Conservation (phyloP, 1,139 yeast species). For the Suhomyces terraborum region DNA sequence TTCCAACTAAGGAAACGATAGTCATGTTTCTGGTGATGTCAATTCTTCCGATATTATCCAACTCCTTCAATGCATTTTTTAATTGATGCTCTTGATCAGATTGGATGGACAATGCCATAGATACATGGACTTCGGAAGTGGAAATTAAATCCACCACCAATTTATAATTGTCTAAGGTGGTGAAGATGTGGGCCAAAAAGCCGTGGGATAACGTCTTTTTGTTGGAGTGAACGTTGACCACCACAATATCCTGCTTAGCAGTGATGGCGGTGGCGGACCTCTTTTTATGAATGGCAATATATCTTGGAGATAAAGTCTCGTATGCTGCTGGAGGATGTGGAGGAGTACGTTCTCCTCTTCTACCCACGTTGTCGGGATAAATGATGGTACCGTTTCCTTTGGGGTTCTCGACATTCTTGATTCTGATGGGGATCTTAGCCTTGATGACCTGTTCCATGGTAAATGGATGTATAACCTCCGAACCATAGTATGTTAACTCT, state of each 20-base stretch:
- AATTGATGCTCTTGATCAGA: constrained; percentile 59
- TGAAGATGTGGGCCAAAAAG: constrained; percentile 85
- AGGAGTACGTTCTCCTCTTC: constrained; percentile 86
- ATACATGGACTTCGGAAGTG: constrained; percentile 95
- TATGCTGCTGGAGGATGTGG: constrained; percentile 91
- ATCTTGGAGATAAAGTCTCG: constrained; percentile 49
- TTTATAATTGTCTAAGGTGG: constrained; percentile 79
- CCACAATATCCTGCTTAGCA: constrained; percentile 89
- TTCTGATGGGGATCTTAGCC: constrained; percentile 94
- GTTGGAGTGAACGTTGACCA: constrained; percentile 89
- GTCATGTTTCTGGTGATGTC: constrained; percentile 88
- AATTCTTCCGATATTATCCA: constrained; percentile 80
- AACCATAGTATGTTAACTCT: constrained; percentile 94
- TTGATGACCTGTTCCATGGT: constrained; percentile 98
- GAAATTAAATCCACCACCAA: constrained; percentile 94
- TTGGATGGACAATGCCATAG: constrained; percentile 91
- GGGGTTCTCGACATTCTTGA: constrained; percentile 94
- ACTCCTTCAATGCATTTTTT: constrained; percentile 72
- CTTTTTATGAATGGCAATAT: constrained; percentile 52
- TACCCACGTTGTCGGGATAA: constrained; percentile 84
- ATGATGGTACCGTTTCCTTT: constrained; percentile 87
- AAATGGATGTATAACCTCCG: constrained; percentile 97
- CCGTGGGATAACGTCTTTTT: constrained; percentile 93
- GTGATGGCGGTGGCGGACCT: constrained; percentile 97
- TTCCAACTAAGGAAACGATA: constrained; percentile 91